These are phyloP conservation scores for Prunus mume DNA, from an alignment of 306 rosid genomes.

Conservation along the genomic window DNA sequence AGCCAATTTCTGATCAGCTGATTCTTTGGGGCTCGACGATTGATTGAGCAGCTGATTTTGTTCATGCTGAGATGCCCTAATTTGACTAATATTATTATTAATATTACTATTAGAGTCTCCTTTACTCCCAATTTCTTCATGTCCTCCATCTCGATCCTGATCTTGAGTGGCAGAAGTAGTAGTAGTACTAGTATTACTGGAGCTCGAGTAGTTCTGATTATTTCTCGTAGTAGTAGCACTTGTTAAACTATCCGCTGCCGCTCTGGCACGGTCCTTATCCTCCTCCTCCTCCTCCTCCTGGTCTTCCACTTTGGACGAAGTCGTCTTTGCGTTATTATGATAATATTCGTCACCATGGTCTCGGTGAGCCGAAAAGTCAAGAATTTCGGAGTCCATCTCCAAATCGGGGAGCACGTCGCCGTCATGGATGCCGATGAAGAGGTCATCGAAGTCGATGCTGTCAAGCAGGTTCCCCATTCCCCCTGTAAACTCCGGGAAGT, in stretches of 20 bases:
- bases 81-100: neutral
- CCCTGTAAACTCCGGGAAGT: constrained; percentile 53
- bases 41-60: neutral
- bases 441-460: constrained; percentile 71
- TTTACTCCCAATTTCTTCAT: constrained; percentile 52
- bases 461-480: constrained; percentile 50
- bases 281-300: neutral
- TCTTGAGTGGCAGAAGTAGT: no score
- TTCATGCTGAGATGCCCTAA: neutral
- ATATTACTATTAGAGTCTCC: constrained; percentile 20
- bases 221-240: neutral
- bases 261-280: neutral
- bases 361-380: constrained; percentile 43
- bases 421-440: constrained; percentile 59
- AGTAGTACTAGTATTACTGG: constrained; percentile 6
- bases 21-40: constrained; percentile 3
- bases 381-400: constrained; percentile 81
- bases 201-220: constrained; percentile 11
- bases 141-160: constrained; percentile 10
- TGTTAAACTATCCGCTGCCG: neutral
- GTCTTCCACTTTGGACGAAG: neutral
- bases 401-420: constrained; percentile 74
- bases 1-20: constrained; percentile 30
- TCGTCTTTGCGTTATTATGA: neutral
- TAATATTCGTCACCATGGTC: neutral